Percentiles rank a stretch among this genome's conserved stretches.
Conservation (phyloP, 257 asterid genomes). For the Solanum bulbocastanum region DNA sequence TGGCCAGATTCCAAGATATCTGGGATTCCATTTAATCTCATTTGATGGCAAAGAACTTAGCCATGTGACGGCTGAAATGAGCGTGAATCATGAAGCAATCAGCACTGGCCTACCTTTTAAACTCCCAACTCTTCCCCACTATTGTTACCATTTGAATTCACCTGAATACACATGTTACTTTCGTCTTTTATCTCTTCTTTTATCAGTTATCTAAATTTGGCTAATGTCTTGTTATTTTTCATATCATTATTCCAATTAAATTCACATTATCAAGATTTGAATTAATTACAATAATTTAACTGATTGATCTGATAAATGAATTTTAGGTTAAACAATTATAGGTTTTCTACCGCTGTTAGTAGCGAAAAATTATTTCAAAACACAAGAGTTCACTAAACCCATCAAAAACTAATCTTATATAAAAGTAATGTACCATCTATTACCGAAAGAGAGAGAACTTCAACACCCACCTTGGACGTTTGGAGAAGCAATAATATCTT, state of each 20-base stretch:
- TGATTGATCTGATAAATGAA: neutral
- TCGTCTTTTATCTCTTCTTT: neutral
- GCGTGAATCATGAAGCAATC: neutral
- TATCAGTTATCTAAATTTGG: neutral
- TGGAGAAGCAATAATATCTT: neutral
- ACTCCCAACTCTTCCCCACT: neutral
- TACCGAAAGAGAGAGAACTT: neutral
- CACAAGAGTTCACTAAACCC: neutral
- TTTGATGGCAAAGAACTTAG: neutral
- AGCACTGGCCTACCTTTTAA: neutral
- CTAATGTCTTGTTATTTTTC: neutral
- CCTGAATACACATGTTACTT: neutral
- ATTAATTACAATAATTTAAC: neutral
- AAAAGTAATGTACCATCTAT: neutral
- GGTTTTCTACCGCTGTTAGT: neutral
- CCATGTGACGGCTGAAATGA: neutral
- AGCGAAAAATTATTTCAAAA: neutral
- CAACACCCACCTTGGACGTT: neutral
- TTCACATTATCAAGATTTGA: neutral
- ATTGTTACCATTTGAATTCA: neutral
- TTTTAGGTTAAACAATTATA: neutral
- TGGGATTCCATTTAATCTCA: neutral
- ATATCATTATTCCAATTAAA: neutral
- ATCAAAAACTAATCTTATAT: neutral
- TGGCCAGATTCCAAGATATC: neutral